Conservation (phyloP, 2,329 filamentous ascomycete species). For the Colletotrichum tamarilloi region DNA sequence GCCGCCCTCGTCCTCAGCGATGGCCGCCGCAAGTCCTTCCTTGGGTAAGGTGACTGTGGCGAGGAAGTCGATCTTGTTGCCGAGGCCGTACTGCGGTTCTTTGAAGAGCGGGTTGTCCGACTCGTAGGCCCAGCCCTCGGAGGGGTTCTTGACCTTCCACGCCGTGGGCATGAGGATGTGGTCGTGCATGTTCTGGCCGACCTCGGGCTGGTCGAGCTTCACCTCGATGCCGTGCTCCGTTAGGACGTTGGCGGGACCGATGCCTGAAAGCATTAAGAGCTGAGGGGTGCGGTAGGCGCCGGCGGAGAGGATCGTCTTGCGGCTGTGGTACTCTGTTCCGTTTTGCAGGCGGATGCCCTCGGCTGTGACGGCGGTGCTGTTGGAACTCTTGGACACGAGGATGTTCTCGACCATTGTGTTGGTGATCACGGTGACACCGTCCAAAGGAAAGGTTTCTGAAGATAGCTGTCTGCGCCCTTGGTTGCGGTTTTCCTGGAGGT, state of each 20-base stretch:
- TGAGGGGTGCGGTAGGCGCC: slow-evolving; percentile 63
- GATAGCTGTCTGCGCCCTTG: slow-evolving; percentile 41
- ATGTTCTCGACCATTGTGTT: slow-evolving; percentile 40
- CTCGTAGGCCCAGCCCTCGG: slow-evolving; percentile 45
- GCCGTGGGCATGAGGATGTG: slow-evolving; percentile 54
- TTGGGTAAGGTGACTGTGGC: slow-evolving; percentile 42
- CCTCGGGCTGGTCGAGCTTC: slow-evolving; percentile 56
- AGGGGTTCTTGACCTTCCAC: slow-evolving; percentile 46
- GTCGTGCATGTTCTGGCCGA: slow-evolving; percentile 62
- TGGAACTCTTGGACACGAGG: slow-evolving; percentile 7
- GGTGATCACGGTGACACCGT: slow-evolving; percentile 40
- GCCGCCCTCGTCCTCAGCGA: slow-evolving; percentile 45
- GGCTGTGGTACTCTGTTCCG: slow-evolving; percentile 40
- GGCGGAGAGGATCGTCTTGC: slow-evolving; percentile 53
- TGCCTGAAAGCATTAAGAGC: slow-evolving; percentile 63
- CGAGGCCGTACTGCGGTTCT: slow-evolving; percentile 48
- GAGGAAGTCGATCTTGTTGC: slow-evolving; percentile 51
- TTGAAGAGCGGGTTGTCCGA: slow-evolving; percentile 45
- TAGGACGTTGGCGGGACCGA: slow-evolving; percentile 55
- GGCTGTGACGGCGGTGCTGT: slow-evolving; percentile 25
- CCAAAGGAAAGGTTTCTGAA: slow-evolving; percentile 39
- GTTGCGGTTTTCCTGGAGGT: slow-evolving; percentile 42
- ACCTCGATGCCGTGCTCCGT: slow-evolving; percentile 53
- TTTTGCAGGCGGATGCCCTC: slow-evolving; percentile 44
- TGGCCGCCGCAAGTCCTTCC: slow-evolving; percentile 44